phyloP scores from a whole-genome alignment of 768 basidiomycete genomes.

The Macrolepiota fuliginosa region DNA sequence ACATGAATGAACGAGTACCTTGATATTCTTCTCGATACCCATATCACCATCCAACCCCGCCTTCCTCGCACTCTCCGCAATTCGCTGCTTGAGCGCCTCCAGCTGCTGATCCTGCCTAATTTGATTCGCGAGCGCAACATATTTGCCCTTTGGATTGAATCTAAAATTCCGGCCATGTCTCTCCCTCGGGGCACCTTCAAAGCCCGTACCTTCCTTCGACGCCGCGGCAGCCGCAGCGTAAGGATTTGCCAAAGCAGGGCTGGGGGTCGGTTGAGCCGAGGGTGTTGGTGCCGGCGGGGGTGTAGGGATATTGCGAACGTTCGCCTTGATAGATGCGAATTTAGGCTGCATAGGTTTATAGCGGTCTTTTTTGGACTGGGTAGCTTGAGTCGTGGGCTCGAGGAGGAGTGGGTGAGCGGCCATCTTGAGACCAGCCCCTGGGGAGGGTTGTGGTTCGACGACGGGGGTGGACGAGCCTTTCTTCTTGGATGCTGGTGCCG shows the following conservation, averaged over 20 bases:
- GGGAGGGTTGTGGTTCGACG: conserved; percentile 61
- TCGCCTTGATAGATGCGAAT: conserved; percentile 93
- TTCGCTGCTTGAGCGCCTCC: conserved; percentile 89
- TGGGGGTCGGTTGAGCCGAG: conserved; percentile 30
- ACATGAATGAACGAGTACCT: conserved; percentile 39
- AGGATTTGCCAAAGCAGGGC: conserved; percentile 56
- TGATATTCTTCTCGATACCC: conserved; percentile 85
- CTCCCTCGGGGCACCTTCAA: conserved; percentile 74
- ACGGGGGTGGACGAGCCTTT: conserved; percentile 36
- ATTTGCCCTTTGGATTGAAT: conserved; percentile 94
- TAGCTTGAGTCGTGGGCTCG: conserved; percentile 56
- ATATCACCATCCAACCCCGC: conserved; percentile 95
- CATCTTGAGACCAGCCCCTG: conserved; percentile 83
- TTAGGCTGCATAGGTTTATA: conserved; percentile 99
- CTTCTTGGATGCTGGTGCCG: conserved; percentile 54
- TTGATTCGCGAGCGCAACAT: conserved; percentile 70
- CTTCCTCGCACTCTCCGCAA: conserved; percentile 89
- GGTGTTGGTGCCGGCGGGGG: conserved; percentile 38
- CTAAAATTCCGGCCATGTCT: conserved; percentile 68
- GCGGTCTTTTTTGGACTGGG: conserved; percentile 82
- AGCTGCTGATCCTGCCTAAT: conserved; percentile 74
- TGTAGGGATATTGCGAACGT: conserved; percentile 72
- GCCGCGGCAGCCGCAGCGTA: conserved; percentile 60
- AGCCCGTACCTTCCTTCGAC: conserved; percentile 53
- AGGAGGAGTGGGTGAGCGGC: conserved; percentile 85